These are phyloP conservation scores for Salix brachista DNA, from an alignment of 345 rosid species.

Conservation along the genomic window DNA sequence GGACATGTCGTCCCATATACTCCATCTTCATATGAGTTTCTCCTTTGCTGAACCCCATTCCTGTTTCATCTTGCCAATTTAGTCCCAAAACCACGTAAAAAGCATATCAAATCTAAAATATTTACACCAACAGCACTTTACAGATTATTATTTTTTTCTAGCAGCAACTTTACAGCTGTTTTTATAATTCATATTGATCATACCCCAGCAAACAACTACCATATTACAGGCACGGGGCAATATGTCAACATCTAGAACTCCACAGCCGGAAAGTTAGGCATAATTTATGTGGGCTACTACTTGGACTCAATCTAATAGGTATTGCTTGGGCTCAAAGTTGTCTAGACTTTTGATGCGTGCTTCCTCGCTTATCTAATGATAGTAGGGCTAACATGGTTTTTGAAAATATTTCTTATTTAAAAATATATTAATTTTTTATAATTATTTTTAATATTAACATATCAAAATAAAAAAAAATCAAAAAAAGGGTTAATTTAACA, in stretches of 20 bases:
- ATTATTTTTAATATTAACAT: no score
- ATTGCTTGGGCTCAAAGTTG: no score
- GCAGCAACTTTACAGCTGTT: conserved; percentile 5
- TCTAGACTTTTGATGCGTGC: no score
- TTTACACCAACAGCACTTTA: neutral
- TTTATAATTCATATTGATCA: neutral
- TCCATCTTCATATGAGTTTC: conserved; percentile 89
- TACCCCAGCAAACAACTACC: neutral
- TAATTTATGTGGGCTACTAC: neutral
- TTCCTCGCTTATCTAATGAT: no score
- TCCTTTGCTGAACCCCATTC: conserved; percentile 90
- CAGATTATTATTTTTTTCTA: no score
- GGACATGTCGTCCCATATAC: conserved; percentile 85
- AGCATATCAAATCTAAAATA: no score
- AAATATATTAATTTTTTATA: no score
- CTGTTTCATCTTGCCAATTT: conserved; percentile 17
- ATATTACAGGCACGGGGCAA: neutral
- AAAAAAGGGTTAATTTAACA: no score
- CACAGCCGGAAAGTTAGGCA: neutral
- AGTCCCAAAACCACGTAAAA: neutral
- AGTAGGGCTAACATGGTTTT: no score
- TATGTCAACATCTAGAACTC: neutral
- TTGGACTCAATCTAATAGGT: no score
- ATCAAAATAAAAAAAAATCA: no score
- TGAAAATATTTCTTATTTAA: no score